Evolutionary conservation across 768 basidiomycete genomes (phyloP).

Genomic region (Boletus insuetus): DNA sequence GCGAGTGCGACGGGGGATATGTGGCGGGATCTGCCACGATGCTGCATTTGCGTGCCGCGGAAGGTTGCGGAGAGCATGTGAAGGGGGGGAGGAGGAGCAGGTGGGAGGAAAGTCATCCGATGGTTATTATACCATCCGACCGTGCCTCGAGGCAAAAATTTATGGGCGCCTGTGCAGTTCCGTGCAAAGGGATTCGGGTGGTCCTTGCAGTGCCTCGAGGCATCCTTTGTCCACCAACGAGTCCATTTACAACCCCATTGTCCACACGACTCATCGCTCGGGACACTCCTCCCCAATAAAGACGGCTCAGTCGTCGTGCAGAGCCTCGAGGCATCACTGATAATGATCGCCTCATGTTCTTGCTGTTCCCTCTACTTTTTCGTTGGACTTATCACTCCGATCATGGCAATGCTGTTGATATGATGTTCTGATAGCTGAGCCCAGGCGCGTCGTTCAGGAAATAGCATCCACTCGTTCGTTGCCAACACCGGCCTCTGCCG

Average conservation of each 20-base stretch:
- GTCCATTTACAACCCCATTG: no score
- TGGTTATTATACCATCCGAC: not conserved
- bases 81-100: not conserved
- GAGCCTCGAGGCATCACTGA: slow-evolving; percentile 31
- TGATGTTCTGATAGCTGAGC: no score
- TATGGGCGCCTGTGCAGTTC: no score
- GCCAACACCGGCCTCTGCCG: no score
- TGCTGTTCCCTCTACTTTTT: not conserved
- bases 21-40: slow-evolving; percentile 41
- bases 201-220: slow-evolving; percentile 16
- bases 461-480: no score
- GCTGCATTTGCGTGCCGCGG: slow-evolving; percentile 28
- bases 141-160: not conserved
- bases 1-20: slow-evolving; percentile 44
- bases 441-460: no score
- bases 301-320: slow-evolving; percentile 1
- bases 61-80: slow-evolving; percentile 26
- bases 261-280: not conserved
- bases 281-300: slow-evolving; percentile 16
- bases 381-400: no score
- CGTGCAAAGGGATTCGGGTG: no score
- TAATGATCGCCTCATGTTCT: slow-evolving; percentile 24
- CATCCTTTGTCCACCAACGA: not conserved
- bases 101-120: not conserved
- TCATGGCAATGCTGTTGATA: no score